Evolutionary conservation across 2,329 filamentous ascomycete genomes (phyloP).

Genomic region (Diaporthe ampelina): DNA sequence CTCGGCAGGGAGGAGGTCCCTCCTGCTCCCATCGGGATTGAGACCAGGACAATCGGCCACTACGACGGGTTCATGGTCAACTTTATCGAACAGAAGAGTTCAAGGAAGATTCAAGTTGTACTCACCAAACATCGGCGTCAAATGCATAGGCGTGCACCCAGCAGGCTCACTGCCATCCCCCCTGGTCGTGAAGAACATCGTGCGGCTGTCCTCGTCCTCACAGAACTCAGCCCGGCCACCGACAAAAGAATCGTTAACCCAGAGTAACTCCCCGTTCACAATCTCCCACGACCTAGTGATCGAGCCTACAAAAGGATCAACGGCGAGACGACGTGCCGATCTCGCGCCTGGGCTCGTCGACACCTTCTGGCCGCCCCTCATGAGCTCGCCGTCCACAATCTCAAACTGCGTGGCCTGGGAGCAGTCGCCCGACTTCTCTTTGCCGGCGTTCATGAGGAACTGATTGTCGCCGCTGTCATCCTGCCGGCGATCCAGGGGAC

Average conservation of each 20-base stretch:
- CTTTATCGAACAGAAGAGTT: not conserved
- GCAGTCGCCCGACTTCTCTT: constrained; percentile 45
- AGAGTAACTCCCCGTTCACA: constrained; percentile 44
- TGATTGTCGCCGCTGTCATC: not conserved
- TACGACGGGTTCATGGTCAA: not conserved
- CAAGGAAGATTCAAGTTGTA: not conserved
- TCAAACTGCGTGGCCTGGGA: constrained; percentile 45
- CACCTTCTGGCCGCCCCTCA: constrained; percentile 42
- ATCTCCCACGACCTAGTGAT: constrained; percentile 42
- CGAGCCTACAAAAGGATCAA: constrained; percentile 34
- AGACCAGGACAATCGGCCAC: constrained; percentile 6
- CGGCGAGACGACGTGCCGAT: constrained; percentile 41
- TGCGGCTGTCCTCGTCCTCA: constrained; percentile 31
- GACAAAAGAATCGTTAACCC: constrained; percentile 47
- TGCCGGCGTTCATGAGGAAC: constrained; percentile 46
- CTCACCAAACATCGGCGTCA: constrained; percentile 26
- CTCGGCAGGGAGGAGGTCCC: constrained; percentile 3
- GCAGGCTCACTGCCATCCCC: constrained; percentile 43
- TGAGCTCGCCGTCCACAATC: constrained; percentile 44
- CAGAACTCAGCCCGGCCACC: constrained; percentile 48
- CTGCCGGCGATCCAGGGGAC: not conserved
- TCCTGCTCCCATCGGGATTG: not conserved
- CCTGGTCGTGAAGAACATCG: not conserved
- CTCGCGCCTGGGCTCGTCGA: constrained; percentile 42
- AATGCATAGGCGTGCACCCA: constrained; percentile 42